These are phyloP conservation scores for Collybia nuda DNA, from an alignment of 768 basidiomycete genomes.

Conservation along the genomic window DNA sequence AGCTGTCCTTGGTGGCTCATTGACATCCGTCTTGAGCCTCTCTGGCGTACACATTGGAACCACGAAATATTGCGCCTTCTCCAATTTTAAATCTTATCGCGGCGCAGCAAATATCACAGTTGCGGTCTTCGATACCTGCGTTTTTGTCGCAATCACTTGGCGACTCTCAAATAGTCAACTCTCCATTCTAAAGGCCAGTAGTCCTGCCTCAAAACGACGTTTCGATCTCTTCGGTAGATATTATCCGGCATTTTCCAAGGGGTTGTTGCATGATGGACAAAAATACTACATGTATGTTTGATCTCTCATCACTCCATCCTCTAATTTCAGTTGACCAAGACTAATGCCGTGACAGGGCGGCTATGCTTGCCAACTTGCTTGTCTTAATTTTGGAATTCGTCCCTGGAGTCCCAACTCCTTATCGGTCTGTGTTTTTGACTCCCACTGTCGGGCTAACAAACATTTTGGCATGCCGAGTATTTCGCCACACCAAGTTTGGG, in stretches of 20 bases:
- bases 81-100: constrained; percentile 17
- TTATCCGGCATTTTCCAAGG: constrained; percentile 29
- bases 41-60: constrained; percentile 20
- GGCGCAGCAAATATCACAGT: constrained; percentile 17
- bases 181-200: background rate
- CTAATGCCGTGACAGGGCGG: no score
- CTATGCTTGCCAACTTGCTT: constrained; percentile 6
- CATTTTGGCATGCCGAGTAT: constrained; percentile 18
- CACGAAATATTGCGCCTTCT: constrained; percentile 25
- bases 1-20: constrained; percentile 12
- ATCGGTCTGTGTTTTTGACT: constrained; percentile 1
- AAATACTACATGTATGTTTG: constrained; percentile 35
- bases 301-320: background rate
- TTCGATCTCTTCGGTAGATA: constrained; percentile 9
- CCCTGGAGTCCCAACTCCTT: constrained; percentile 4
- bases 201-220: no score
- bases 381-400: constrained; percentile 4
- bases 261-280: constrained; percentile 35
- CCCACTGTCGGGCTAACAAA: constrained; percentile 11
- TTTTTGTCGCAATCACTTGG: constrained; percentile 1
- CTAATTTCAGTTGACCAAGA: no score
- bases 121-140: constrained; percentile 1
- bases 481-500: constrained; percentile 12
- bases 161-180: background rate
- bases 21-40: background rate